These are phyloP conservation scores for Chytriomyces sp. DNA, from an alignment of 192 early-diverging fungal species.

Conservation along the genomic window DNA sequence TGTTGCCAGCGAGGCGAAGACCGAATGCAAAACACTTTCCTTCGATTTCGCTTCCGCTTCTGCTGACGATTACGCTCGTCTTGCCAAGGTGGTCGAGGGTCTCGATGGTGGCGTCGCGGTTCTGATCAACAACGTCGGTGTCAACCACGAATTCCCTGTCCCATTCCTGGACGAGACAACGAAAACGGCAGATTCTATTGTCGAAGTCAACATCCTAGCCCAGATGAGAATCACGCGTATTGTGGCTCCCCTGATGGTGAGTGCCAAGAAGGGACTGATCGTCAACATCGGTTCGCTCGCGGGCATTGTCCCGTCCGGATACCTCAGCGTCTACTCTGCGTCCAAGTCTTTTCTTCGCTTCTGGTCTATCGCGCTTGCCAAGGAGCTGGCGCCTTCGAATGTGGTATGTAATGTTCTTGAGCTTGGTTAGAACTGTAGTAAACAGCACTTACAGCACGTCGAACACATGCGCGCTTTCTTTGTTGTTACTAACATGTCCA, in stretches of 20 bases:
- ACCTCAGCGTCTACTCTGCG: conserved; percentile 88
- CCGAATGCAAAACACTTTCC: conserved; percentile 38
- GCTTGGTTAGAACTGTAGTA: not conserved
- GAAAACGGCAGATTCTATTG: conserved; percentile 67
- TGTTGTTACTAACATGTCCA: conserved; percentile 93
- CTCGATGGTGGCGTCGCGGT: conserved; percentile 56
- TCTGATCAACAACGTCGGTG: conserved; percentile 92
- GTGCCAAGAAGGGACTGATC: conserved; percentile 75
- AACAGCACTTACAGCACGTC: conserved; percentile 56
- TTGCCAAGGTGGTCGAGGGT: conserved; percentile 57
- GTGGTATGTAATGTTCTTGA: conserved; percentile 39
- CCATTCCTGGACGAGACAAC: conserved; percentile 77
- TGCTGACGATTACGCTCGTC: conserved; percentile 66
- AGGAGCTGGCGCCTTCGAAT: conserved; percentile 69
- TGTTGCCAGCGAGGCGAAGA: conserved; percentile 61
- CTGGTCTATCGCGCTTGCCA: conserved; percentile 87
- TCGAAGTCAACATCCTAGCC: conserved; percentile 84
- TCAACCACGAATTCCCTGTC: conserved; percentile 89
- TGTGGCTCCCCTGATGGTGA: conserved; percentile 80
- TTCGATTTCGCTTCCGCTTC: conserved; percentile 79
- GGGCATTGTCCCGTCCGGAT: conserved; percentile 80
- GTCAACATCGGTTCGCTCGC: conserved; percentile 93
- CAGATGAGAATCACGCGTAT: conserved; percentile 80
- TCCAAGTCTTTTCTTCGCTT: conserved; percentile 89
- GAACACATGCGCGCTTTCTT: conserved; percentile 95